phyloP scores from a whole-genome alignment of 73 alveolate species.

The Stentor roeselii region DNA sequence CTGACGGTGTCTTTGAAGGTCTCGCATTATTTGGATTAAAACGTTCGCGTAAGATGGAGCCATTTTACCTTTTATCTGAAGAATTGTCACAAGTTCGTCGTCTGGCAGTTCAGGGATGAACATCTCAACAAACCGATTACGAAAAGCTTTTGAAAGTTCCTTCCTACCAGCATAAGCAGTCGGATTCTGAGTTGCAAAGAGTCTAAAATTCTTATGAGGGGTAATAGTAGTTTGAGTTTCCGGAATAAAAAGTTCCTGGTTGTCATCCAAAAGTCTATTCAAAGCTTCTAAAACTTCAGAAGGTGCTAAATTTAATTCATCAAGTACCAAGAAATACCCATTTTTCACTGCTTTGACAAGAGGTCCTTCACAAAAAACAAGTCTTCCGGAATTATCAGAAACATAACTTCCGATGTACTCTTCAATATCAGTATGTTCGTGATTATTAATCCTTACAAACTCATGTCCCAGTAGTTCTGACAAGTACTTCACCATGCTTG shows the following conservation, averaged over 20 bases:
- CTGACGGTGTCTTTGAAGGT: slow-evolving; percentile 80
- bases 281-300: slow-evolving; percentile 93
- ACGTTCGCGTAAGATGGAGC: slow-evolving; percentile 81
- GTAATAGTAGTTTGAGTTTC: slow-evolving; percentile 91
- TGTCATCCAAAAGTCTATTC: slow-evolving; percentile 98
- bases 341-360: slow-evolving; percentile 86
- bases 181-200: slow-evolving; percentile 99
- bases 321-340: slow-evolving; percentile 93
- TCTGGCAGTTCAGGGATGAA: slow-evolving; percentile 80
- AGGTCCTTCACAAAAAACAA: slow-evolving; percentile 89
- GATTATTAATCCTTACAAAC: slow-evolving; percentile 96
- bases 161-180: slow-evolving; percentile 98
- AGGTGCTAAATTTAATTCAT: slow-evolving; percentile 95
- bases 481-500: slow-evolving; percentile 91
- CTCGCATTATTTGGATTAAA: slow-evolving; percentile 83
- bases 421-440: slow-evolving; percentile 97
- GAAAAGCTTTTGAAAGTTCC: slow-evolving; percentile 94
- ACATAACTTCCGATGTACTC: slow-evolving; percentile 92
- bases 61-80: slow-evolving; percentile 83
- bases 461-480: slow-evolving; percentile 87
- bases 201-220: slow-evolving; percentile 96
- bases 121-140: slow-evolving; percentile 50
- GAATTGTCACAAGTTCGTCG: slow-evolving; percentile 88
- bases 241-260: slow-evolving; percentile 94
- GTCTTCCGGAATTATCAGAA: slow-evolving; percentile 82